Evolutionary conservation across 2,329 filamentous ascomycete species (phyloP), one percentile per base, ranked within the genome.

Genomic region (Apiospora phragmitis): DNA sequence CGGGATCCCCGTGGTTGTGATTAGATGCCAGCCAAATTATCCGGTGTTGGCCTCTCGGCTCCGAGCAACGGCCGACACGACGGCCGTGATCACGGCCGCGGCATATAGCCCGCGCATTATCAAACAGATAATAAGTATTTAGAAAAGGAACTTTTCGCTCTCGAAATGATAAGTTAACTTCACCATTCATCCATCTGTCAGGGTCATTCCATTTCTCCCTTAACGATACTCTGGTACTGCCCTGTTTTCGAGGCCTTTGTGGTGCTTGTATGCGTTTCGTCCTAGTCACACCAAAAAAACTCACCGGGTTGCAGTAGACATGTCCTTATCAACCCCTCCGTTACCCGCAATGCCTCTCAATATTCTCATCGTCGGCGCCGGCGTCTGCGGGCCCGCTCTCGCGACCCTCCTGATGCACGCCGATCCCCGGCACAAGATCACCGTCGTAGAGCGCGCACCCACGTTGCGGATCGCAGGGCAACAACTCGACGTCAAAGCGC

Each of bases 401-500:
- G 67, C 67, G 29, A 49, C 45, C 29, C 47, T 68, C 2, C 11
- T 68, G 18, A 32, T 41, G 45, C 32, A 38, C 32, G 67, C 45
- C 32, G 45, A 49, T 12, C 65, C 65, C 16, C 26, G 26, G 16
- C 65, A 67, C 26, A 43, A 35, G 42, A 67, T 67, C 65, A 85
- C 82, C 8, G 72, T 86, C 21, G 69, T 85, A 14, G 85, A 86
- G 72, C 80, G 84, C 1, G 77, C 75, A 24, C 69, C 80, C 0
- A 29, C 72, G 0, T 74, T 85, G 1, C 82, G 84, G 2, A 72
- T 76, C 1, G 74, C 78, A 1, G 85, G 84, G 0, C 83, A 83
- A 72, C 84, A 86, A 69, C 79, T 86, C 42, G 84, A 86, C 73
- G 74, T 86, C 12, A 81, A 83, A 1, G 81, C 77, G 6, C 79